Base-by-base conservation (phyloP, 768 basidiomycete species). In the Cystofilobasidium macerans region DNA sequence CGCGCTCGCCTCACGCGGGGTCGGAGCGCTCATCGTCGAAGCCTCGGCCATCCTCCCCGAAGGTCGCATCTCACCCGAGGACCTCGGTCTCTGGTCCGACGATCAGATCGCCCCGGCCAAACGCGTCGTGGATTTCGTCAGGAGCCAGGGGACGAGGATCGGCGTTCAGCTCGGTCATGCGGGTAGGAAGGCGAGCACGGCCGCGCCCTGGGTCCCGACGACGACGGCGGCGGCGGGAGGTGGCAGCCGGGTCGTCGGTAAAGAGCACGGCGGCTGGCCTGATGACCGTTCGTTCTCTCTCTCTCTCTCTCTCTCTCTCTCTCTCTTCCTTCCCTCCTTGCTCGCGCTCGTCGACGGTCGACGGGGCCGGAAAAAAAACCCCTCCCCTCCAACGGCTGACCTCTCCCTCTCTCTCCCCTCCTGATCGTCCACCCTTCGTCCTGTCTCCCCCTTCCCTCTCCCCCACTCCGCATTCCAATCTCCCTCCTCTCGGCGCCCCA, bases 81-180 rank as follows among this genome's bases (percentile, higher is more conserved):
- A 90, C 71, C 78, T 81, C 12, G 60, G 61, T 26, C 56, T 61
- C 22, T 65, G 60, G 68, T 61, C 62, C 0, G 88, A 91, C 72
- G 80, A 80, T 3, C 90, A 91, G 62, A 85, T 88, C 51, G 81
- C 79, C 36, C 83, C 85, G 18, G 75, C 88, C 43, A 83, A 82
- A 71, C 81, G 83, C 35, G 83, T 90, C 62, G 85, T 88, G 58
- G 79, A 87, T 65, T 89, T 90, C 72, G 80, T 80, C 20, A 86
- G 88, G 71, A 77, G 82, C 0, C 86, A 88, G 56, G 85, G 65
- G 2, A 81, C 84, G 0, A 79, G 81, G 57, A 84, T 91, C 32
- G 89, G 86, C 1, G 80, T 92, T 36, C 89, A 92, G 73, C 82
- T 92, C 24, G 82, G 83, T 0, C 88, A 91, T 73, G 86, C 85